Percentiles rank a stretch among this genome's conserved stretches.
Evolutionary conservation across 345 rosid species (phyloP).

Genomic region (Salix viminalis): DNA sequence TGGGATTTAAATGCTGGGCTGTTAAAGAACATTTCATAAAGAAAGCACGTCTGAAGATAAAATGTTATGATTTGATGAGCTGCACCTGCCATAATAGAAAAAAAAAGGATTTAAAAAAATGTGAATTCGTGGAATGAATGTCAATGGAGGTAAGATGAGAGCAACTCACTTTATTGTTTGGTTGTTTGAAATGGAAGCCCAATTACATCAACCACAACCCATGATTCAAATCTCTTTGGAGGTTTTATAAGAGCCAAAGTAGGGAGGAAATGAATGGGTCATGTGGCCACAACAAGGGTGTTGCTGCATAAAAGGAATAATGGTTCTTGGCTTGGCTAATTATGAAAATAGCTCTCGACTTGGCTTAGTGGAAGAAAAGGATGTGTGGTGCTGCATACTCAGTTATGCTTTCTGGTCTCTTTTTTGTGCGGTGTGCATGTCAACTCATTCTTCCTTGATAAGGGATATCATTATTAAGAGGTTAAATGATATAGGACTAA

Average conservation of each 20-base stretch:
- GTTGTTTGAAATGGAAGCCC: not conserved
- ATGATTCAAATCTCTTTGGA: not conserved
- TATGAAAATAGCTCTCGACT: not conserved
- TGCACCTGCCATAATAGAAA: not conserved
- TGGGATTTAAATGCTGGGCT: not conserved
- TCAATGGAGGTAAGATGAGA: not conserved
- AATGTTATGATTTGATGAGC: not conserved
- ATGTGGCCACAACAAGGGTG: not conserved
- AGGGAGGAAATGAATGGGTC: not conserved
- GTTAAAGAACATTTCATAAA: not conserved
- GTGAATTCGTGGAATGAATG: not conserved
- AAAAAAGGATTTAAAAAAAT: not conserved
- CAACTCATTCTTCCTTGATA: not conserved
- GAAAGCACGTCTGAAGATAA: not conserved
- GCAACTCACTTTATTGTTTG: not conserved
- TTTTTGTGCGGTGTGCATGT: not conserved
- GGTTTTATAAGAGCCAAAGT: not conserved
- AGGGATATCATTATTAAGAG: not conserved
- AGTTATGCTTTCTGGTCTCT: not conserved
- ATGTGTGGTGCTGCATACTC: not conserved
- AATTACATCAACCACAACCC: not conserved
- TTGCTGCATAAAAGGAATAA: not conserved
- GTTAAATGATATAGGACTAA: constrained; percentile 20
- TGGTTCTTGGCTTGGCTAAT: not conserved
- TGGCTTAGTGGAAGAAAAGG: constrained; percentile 1